Conservation (phyloP, 1,284 basidiomycete genomes). For the Spongiforma sp. region DNA sequence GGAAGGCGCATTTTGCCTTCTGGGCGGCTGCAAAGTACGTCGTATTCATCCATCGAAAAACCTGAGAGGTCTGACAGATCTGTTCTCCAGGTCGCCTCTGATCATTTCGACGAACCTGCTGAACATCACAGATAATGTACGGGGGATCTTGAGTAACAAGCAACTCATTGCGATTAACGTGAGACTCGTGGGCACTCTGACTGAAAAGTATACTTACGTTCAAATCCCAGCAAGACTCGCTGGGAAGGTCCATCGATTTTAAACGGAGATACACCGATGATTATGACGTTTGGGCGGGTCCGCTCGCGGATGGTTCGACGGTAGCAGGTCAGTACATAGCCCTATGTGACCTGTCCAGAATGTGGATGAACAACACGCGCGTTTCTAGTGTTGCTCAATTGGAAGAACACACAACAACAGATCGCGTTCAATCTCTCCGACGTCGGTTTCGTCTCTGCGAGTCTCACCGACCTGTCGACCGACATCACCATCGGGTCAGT, state of each 20-base stretch:
- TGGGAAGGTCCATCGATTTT: constrained; percentile 52
- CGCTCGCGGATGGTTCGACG: constrained; percentile 51
- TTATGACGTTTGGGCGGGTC: constrained; percentile 55
- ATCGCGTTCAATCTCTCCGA: constrained; percentile 16
- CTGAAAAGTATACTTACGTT: neutral
- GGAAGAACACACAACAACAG: neutral
- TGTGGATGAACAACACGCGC: too few species aligned
- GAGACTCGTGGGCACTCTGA: constrained; percentile 44
- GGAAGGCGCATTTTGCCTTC: constrained; percentile 54
- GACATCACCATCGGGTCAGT: constrained; percentile 1
- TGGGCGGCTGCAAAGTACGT: constrained; percentile 36
- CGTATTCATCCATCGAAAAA: neutral
- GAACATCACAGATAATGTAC: neutral
- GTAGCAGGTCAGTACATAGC: constrained; percentile 41
- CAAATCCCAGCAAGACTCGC: constrained; percentile 48
- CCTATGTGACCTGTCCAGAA: neutral
- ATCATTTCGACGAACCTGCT: constrained; percentile 19
- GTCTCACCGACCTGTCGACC: constrained; percentile 11
- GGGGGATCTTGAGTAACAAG: constrained; percentile 11
- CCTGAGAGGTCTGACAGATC: neutral
- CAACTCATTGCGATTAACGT: constrained; percentile 12
- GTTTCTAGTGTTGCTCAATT: constrained; percentile 14
- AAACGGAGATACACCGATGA: constrained; percentile 54
- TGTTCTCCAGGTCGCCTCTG: constrained; percentile 12
- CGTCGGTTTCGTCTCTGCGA: constrained; percentile 9